Evolutionary conservation across 257 asterid species (phyloP).

Genomic region (Solanum okadae): DNA sequence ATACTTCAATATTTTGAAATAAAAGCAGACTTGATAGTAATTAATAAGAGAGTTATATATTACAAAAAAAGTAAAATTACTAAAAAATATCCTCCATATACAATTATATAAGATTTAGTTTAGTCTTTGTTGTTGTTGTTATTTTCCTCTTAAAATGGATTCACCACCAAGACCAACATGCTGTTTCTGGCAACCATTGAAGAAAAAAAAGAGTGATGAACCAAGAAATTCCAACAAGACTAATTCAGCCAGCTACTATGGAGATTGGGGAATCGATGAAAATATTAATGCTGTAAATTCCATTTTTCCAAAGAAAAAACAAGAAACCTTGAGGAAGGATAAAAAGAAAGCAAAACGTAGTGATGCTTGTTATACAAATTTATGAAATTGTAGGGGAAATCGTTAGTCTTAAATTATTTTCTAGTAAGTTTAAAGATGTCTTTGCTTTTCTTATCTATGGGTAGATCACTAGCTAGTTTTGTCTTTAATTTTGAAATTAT

Average conservation of each 20-base stretch:
- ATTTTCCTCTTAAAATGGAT: neutral
- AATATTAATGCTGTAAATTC: neutral
- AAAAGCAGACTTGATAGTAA: neutral
- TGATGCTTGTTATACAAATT: neutral
- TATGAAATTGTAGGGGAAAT: neutral
- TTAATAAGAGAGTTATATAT: neutral
- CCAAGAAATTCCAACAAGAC: neutral
- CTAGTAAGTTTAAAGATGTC: neutral
- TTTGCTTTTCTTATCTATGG: neutral
- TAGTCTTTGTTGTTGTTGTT: neutral
- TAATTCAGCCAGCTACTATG: neutral
- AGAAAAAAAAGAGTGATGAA: neutral
- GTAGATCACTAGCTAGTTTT: neutral
- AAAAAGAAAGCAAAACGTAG: neutral
- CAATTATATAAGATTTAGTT: neutral
- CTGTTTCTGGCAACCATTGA: neutral
- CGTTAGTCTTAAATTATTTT: neutral
- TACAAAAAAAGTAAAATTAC: too few relatives aligned
- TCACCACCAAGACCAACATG: neutral
- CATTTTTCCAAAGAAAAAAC: neutral
- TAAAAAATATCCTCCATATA: neutral
- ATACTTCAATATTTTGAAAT: neutral
- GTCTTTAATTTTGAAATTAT: neutral
- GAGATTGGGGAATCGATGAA: conserved; percentile 5
- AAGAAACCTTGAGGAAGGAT: neutral